Evolutionary conservation across 768 basidiomycete genomes (phyloP).

Genomic region (Astraeus odoratus): DNA sequence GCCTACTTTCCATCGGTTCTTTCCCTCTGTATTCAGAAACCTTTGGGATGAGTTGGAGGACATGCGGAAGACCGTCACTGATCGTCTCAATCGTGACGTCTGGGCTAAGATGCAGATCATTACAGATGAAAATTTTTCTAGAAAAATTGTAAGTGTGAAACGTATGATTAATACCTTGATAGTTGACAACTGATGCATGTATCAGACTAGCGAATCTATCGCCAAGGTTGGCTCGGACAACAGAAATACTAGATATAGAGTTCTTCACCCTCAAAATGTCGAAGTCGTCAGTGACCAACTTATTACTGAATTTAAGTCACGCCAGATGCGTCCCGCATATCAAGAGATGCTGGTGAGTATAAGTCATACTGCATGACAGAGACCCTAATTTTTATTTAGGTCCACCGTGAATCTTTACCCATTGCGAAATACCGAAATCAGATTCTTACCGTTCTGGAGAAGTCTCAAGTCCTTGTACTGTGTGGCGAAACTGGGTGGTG

Average conservation of each 20-base stretch:
- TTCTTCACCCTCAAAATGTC: constrained; percentile 7
- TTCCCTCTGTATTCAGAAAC: constrained; percentile 81
- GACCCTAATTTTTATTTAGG: constrained; percentile 32
- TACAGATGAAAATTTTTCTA: constrained; percentile 48
- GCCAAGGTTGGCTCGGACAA: constrained; percentile 15
- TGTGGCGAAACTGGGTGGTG: constrained; percentile 79
- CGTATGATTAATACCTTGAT: not conserved
- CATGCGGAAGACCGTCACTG: constrained; percentile 51
- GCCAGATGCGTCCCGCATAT: constrained; percentile 60
- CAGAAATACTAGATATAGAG: constrained; percentile 10
- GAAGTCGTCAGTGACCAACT: constrained; percentile 41
- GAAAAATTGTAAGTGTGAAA: not conserved
- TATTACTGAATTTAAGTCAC: constrained; percentile 49
- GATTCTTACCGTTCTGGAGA: constrained; percentile 64
- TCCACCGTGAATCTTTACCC: constrained; percentile 70
- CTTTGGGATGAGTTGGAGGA: constrained; percentile 88
- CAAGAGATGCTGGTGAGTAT: constrained; percentile 81
- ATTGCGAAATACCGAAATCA: constrained; percentile 77
- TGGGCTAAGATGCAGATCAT: constrained; percentile 69
- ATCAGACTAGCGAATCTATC: constrained; percentile 12
- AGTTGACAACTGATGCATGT: not conserved
- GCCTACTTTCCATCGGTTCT: constrained; percentile 63
- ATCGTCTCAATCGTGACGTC: constrained; percentile 53
- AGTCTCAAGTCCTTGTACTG: constrained; percentile 79
- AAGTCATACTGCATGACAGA: not conserved